Percentiles rank a stretch among this genome's conserved stretches.
phyloP scores from a whole-genome alignment of 176 grass and related monocot genomes.

The Ampelocalamus luodianensis region DNA sequence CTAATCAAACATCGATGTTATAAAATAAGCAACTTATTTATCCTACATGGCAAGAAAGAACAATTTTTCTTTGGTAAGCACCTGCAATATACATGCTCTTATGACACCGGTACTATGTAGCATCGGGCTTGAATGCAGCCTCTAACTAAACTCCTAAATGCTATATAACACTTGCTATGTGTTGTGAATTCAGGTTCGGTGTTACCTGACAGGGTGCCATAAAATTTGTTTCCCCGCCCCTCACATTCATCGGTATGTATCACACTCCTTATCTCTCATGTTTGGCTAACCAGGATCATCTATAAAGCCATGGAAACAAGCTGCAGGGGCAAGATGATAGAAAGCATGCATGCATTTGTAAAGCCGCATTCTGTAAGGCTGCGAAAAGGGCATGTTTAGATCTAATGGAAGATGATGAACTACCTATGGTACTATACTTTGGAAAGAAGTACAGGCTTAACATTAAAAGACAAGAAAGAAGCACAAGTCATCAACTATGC shows the following conservation, averaged over 20 bases:
- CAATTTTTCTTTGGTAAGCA: too few relatives aligned
- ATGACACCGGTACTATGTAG: too few relatives aligned
- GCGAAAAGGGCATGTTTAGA: not conserved
- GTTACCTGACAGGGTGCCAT: too few relatives aligned
- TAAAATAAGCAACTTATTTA: too few relatives aligned
- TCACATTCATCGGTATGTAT: conserved; percentile 21
- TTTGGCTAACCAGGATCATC: conserved; percentile 18
- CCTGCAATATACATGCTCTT: too few relatives aligned
- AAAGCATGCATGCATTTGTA: not conserved
- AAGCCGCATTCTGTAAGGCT: conserved; percentile 2
- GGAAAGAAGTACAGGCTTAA: not conserved
- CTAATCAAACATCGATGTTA: too few relatives aligned
- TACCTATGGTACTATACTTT: not conserved
- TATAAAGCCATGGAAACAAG: not conserved
- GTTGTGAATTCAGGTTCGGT: too few relatives aligned
- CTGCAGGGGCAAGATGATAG: not conserved
- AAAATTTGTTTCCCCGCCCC: too few relatives aligned
- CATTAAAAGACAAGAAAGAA: conserved; percentile 16
- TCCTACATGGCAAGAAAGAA: too few relatives aligned
- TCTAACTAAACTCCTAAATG: too few relatives aligned
- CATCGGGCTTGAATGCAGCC: too few relatives aligned
- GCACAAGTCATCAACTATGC: conserved; percentile 14
- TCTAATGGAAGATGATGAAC: conserved; percentile 38
- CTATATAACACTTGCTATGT: too few relatives aligned
- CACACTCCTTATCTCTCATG: not conserved